These are phyloP conservation scores for Pseudogymnoascus sp. DNA, from an alignment of 2,329 filamentous ascomycete genomes.

Conservation along the genomic window DNA sequence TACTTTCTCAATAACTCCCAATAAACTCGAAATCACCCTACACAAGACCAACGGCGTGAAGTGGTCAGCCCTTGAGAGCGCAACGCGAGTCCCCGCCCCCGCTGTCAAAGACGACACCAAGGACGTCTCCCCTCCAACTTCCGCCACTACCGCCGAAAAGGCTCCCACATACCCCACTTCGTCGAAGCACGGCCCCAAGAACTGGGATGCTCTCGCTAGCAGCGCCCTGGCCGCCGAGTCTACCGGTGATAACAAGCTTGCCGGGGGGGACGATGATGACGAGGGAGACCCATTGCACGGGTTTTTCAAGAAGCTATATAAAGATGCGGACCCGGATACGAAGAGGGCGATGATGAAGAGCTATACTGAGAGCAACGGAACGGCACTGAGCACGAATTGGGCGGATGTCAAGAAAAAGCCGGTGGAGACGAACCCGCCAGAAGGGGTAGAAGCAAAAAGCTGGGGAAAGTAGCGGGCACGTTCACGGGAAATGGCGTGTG, in stretches of 20 bases:
- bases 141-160: constrained; percentile 9
- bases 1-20: constrained; percentile 58
- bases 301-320: constrained; percentile 90
- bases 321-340: constrained; percentile 67
- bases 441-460: neutral
- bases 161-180: constrained; percentile 70
- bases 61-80: constrained; percentile 22
- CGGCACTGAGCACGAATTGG: constrained; percentile 89
- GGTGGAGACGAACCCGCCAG: constrained; percentile 48
- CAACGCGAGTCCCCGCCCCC: constrained; percentile 1
- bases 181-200: constrained; percentile 71
- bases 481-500: neutral
- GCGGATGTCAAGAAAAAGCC: constrained; percentile 63
- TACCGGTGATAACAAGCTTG: constrained; percentile 28
- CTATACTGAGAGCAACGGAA: constrained; percentile 89
- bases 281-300: constrained; percentile 60
- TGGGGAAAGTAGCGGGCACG: neutral
- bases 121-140: neutral
- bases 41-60: constrained; percentile 52
- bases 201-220: constrained; percentile 77
- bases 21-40: constrained; percentile 72
- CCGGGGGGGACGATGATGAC: constrained; percentile 49
- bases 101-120: constrained; percentile 4
- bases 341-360: constrained; percentile 97
- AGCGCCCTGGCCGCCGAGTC: constrained; percentile 33